Base-by-base conservation (phyloP, 2,329 filamentous ascomycete species). In the Fusarium odoratissimum region DNA sequence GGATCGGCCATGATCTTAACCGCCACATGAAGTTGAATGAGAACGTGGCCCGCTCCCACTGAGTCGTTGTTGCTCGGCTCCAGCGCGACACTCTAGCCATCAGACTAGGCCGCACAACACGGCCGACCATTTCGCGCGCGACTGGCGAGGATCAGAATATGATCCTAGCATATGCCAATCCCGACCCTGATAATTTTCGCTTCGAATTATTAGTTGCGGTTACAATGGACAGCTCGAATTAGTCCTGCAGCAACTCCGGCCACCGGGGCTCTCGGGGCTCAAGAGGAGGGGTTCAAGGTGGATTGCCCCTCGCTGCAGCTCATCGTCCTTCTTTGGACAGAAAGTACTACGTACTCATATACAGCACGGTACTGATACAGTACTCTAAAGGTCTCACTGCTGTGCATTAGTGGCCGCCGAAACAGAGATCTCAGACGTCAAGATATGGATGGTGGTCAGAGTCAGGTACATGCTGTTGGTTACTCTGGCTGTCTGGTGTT, bases 391-490 rank as follows among this genome's bases (percentile, higher is more conserved):
- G 61, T 63, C 64, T 72, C 68, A 67, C 60, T 75, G 70, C 67
- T 73, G 69, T 80, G 80, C 80, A 80, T 81, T 80, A 80, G 79
- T 76, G 78, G 78, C 75, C 73, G 75, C 73, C 76, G 77, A 67
- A 76, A 69, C 69, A 78, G 74, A 80, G 77, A 81, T 81, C 77
- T 80, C 71, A 75, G 75, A 79, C 75, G 75, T 71, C 76, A 67
- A 75, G 68, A 67, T 62, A 73, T 75, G 69, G 72, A 49, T 73
- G 68, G 70, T 73, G 73, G 55, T 23, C 30, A 58, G 31, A 80
- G 74, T 75, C 75, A 78, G 79, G 75, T 74, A 75, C 70, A 71
- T 71, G 69, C 69, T 73, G 64, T 64, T 52, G 51, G 55, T 40
- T 58, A 49, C 42, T 64, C 33, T 51, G 35, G 33, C 48, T 35